phyloP scores from a whole-genome alignment of 2,329 filamentous ascomycete genomes.

The Mycocentrospora acerina region DNA sequence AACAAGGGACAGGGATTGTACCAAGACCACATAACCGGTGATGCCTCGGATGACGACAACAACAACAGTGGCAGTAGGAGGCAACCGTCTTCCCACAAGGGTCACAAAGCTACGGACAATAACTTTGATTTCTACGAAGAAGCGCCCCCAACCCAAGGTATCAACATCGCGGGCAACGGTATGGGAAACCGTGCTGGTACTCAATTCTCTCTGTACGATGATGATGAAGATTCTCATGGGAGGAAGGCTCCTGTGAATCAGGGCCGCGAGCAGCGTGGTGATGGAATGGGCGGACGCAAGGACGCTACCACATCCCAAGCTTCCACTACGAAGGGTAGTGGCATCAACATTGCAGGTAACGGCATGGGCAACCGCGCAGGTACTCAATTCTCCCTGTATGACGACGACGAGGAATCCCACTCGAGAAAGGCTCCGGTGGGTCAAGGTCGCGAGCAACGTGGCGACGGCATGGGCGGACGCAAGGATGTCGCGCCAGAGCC shows the following conservation, averaged over 20 bases:
- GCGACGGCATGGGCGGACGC: conserved; percentile 45
- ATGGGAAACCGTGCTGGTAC: conserved; percentile 41
- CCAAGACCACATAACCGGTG: conserved; percentile 70
- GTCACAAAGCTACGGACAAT: conserved; percentile 58
- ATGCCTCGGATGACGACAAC: conserved; percentile 49
- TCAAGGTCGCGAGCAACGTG: conserved; percentile 11
- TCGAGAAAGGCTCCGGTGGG: conserved; percentile 12
- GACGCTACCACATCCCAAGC: conserved; percentile 12
- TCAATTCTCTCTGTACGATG: conserved; percentile 43
- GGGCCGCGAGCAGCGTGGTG: conserved; percentile 21
- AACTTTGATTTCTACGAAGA: conserved; percentile 37
- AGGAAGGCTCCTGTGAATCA: conserved; percentile 16
- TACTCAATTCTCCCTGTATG: conserved; percentile 43
- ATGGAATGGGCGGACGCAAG: conserved; percentile 45
- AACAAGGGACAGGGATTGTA: conserved; percentile 74
- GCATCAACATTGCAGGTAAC: conserved; percentile 43
- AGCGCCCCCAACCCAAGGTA: conserved; percentile 30
- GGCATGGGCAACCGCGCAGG: conserved; percentile 43
- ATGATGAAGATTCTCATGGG: conserved; percentile 23
- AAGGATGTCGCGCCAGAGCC: conserved; percentile 24
- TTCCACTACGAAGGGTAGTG: too few species aligned
- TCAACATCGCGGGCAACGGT: conserved; percentile 44
- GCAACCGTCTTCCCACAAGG: conserved; percentile 52
- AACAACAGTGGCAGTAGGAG: conserved; percentile 53
- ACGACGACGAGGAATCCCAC: conserved; percentile 26